Evolutionary conservation across 2,329 filamentous ascomycete genomes (phyloP), one percentile per base, ranked within the genome.

Genomic region (Lasiodiplodia sp.): DNA sequence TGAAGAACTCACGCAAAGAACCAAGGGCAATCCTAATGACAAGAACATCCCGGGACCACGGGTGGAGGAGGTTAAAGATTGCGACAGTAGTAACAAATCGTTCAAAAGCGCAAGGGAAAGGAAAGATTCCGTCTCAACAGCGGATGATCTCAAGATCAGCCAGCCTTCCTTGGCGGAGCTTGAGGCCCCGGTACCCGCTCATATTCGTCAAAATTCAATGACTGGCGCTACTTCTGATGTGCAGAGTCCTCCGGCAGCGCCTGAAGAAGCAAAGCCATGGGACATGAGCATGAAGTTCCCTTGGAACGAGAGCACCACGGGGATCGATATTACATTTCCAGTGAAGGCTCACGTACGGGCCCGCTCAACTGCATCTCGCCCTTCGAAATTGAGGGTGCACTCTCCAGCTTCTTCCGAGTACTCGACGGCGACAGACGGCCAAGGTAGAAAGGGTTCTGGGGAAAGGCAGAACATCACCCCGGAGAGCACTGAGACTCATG

Each of bases 1-100:
- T 49, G 72, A 78, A 37, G 74, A 79, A 71, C 69, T 79, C 37
- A 75, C 72, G 5, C 66, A 67, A 38, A 73, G 72, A n/a, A 5
- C 21, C 40, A 64, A 37, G 25, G 25, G 37, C 18, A 38, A 57
- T 21, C 31, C 21, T 5, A 34, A 37, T 6, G 25, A 49, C 18
- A 63, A 51, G 28, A 37, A 25, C 16, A 12, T 47, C 10, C 31
- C n/a, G 7, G 51, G 51, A 8, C 37, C 40, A 10, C 51, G 49
- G 2, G 18, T 47, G 44, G 52, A 55, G 23, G 63, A 66, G 38
- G 16, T 66, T 18, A 55, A 55, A 11, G 63, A 66, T 31, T 47
- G 51, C 7, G 63, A 66, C 21, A 55, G 51, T 37, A 66, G 63
- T 51, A 47, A 52, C 60, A 64, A 52, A 47, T 65, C 67, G 18